Percentiles rank a stretch among this genome's conserved stretches.
phyloP scores from a whole-genome alignment of 345 rosid species.

The Aquilaria malaccensis region DNA sequence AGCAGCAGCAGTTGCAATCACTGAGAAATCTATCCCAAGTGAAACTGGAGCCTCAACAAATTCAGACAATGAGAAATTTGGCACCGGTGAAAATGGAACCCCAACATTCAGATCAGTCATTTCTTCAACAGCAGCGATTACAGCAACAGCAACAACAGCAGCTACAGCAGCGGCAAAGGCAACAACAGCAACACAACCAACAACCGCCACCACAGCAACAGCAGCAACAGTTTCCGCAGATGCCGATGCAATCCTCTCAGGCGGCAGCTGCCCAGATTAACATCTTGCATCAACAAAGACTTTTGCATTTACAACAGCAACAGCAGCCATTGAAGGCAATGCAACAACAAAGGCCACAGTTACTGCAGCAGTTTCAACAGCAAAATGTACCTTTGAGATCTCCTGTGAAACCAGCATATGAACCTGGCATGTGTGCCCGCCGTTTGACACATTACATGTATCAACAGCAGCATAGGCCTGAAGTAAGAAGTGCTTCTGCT shows the following conservation, averaged over 20 bases:
- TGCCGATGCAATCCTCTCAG: constrained; percentile 77
- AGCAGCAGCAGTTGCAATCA: constrained; percentile 39
- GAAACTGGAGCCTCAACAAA: constrained; percentile 66
- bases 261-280: constrained; percentile 55
- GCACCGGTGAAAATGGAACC: constrained; percentile 67
- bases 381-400: constrained; percentile 62
- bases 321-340: constrained; percentile 69
- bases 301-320: constrained; percentile 59
- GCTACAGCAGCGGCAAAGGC: constrained; percentile 15
- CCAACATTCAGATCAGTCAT: constrained; percentile 57
- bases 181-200: not conserved
- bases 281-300: constrained; percentile 61
- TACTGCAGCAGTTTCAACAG: constrained; percentile 67
- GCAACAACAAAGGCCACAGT: constrained; percentile 67
- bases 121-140: constrained; percentile 21
- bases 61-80: constrained; percentile 52
- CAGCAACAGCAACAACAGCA: constrained; percentile 18
- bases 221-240: constrained; percentile 57
- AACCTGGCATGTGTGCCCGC: constrained; percentile 91
- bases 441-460: constrained; percentile 78
- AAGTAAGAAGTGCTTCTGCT: constrained; percentile 36
- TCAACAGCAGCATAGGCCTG: constrained; percentile 87
- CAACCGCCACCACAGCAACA: constrained; percentile 20
- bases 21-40: constrained; percentile 43
- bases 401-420: constrained; percentile 59